Conservation (phyloP, 192 early-diverging fungal species). For the Pilobolus umbonatus region DNA sequence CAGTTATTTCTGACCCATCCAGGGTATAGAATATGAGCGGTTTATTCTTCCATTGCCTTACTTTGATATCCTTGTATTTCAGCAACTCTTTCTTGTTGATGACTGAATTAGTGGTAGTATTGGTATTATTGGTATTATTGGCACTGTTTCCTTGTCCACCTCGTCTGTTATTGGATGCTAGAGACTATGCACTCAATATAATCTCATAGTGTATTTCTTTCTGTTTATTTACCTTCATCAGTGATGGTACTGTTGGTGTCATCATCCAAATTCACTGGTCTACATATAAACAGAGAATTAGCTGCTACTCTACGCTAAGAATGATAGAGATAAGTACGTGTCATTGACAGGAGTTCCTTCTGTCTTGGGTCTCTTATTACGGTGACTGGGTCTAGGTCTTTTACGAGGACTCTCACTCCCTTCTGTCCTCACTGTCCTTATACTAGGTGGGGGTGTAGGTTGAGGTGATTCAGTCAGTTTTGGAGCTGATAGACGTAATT, state of each 20-base stretch:
- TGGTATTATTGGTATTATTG: background rate
- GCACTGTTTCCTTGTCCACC: background rate
- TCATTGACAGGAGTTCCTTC: constrained; percentile 8
- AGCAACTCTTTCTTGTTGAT: constrained; percentile 7
- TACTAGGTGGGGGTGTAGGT: constrained; percentile 6
- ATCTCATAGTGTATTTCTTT: background rate
- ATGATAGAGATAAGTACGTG: constrained; percentile 5
- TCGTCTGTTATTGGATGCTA: background rate
- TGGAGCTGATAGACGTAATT: background rate
- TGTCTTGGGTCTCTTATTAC: constrained; percentile 11
- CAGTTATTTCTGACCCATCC: constrained; percentile 14
- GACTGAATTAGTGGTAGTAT: background rate
- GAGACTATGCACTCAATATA: background rate
- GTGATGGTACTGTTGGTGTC: constrained; percentile 3
- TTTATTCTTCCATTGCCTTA: constrained; percentile 5
- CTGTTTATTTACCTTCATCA: constrained; percentile 11
- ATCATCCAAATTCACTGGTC: background rate
- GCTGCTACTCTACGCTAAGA: too few species aligned
- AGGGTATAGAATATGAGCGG: constrained; percentile 14
- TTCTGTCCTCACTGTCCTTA: background rate
- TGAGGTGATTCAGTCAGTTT: background rate
- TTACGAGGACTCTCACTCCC: constrained; percentile 2
- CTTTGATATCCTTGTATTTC: constrained; percentile 19
- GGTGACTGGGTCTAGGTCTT: background rate
- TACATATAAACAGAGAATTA: background rate